Evolutionary conservation across 495 filamentous ascomycete genomes (phyloP).

Genomic region (Neurospora intermedia): DNA sequence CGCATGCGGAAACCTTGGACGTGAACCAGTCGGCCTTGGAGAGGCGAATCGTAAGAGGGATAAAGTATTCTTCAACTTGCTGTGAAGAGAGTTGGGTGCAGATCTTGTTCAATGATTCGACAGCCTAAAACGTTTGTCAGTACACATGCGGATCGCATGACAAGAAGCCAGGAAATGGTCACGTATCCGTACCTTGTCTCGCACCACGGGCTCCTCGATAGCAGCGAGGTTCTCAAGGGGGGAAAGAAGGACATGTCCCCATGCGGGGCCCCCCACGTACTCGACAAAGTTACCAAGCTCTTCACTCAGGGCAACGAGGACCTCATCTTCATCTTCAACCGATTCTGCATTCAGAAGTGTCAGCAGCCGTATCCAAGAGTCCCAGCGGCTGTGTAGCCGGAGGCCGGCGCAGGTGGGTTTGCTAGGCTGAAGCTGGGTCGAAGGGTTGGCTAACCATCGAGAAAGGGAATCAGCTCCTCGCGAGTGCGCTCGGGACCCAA

Average conservation of each 20-base stretch:
- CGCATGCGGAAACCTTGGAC: conserved; percentile 95
- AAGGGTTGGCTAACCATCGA: conserved; percentile 61
- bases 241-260: conserved; percentile 91
- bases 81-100: conserved; percentile 79
- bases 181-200: conserved; percentile 67
- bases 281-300: conserved; percentile 94
- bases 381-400: not conserved
- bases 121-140: conserved; percentile 52
- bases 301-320: conserved; percentile 91
- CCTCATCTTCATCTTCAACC: conserved; percentile 97
- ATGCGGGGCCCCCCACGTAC: conserved; percentile 89
- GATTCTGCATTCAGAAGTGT: conserved; percentile 54
- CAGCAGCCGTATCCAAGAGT: not conserved
- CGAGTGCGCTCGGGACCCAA: conserved; percentile 90
- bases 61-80: conserved; percentile 93
- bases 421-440: not conserved
- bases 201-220: conserved; percentile 93
- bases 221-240: conserved; percentile 95
- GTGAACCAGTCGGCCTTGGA: conserved; percentile 99
- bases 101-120: conserved; percentile 98
- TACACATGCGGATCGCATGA: not conserved
- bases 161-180: not conserved
- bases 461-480: conserved; percentile 95
- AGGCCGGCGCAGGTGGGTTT: not conserved
- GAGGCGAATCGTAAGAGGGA: conserved; percentile 84